Conservation (phyloP, 129 eudicot species). For the Gnaphalium uliginosum region DNA sequence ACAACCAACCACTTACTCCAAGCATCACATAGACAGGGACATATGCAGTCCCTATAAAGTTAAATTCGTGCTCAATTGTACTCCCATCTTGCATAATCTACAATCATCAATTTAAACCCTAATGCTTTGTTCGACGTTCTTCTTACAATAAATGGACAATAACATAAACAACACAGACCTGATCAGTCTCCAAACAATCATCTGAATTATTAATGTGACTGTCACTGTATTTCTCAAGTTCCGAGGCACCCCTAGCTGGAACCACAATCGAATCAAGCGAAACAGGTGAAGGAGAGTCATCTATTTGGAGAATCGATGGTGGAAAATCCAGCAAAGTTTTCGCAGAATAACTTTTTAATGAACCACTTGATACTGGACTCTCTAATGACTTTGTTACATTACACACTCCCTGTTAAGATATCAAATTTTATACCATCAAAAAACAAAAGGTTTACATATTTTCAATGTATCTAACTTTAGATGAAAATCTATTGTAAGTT, state of each 20-base stretch:
- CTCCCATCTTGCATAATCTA: conserved; percentile 54
- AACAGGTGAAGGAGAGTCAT: conserved; percentile 57
- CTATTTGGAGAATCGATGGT: conserved; percentile 49
- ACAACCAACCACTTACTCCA: conserved; percentile 42
- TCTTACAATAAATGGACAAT: background rate
- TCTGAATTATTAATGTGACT: conserved; percentile 44
- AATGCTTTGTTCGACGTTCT: background rate
- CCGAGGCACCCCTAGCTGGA: conserved; percentile 41
- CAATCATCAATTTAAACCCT: conserved; percentile 10
- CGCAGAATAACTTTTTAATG: conserved; percentile 51
- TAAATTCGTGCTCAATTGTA: conserved; percentile 10
- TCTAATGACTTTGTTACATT: conserved; percentile 43
- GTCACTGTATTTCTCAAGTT: conserved; percentile 45
- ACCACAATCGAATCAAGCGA: conserved; percentile 67
- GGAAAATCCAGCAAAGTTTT: conserved; percentile 57
- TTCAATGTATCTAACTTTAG: background rate
- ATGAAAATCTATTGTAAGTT: background rate
- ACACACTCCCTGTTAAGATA: conserved; percentile 46
- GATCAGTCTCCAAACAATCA: conserved; percentile 55
- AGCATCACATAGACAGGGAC: conserved; percentile 68
- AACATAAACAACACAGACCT: conserved; percentile 45
- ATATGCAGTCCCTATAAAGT: conserved; percentile 41
- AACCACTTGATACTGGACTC: conserved; percentile 57
- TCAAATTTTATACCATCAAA: background rate
- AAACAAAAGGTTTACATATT: background rate